These are phyloP conservation scores for Tricholomella constricta DNA, from an alignment of 768 basidiomycete species.

Conservation along the genomic window DNA sequence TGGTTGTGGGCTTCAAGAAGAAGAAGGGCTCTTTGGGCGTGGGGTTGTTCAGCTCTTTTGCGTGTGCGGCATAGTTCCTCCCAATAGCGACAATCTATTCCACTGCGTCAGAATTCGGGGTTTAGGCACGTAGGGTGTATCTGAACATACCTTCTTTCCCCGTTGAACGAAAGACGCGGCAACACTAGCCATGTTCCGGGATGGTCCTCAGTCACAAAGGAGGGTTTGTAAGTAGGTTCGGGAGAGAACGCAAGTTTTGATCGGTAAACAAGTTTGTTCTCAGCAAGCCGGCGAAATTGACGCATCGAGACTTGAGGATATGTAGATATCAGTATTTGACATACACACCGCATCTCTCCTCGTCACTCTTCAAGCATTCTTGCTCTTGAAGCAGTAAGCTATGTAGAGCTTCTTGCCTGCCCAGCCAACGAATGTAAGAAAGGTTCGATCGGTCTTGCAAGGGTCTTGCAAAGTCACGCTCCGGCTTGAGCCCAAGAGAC, in stretches of 20 bases:
- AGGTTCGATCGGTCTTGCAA: not conserved
- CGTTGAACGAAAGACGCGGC: constrained; percentile 36
- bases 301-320: not conserved
- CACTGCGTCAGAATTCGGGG: not conserved
- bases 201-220: too few relatives aligned
- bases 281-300: too few relatives aligned
- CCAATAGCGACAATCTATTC: constrained; percentile 91
- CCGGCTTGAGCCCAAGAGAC: constrained; percentile 13
- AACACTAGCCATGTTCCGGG: constrained; percentile 5
- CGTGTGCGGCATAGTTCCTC: constrained; percentile 89
- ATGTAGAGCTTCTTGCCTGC: not conserved
- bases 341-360: not conserved
- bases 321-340: not conserved
- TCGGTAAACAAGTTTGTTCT: not conserved
- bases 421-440: not conserved
- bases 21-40: constrained; percentile 96
- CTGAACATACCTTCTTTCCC: constrained; percentile 37
- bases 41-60: constrained; percentile 88
- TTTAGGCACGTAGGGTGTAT: not conserved
- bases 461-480: constrained; percentile 1
- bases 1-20: constrained; percentile 96
- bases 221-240: not conserved
- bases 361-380: not conserved
- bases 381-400: not conserved
- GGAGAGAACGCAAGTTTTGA: constrained; percentile 9